phyloP scores from a whole-genome alignment of 306 rosid genomes.

The Begonia fuchsioides region DNA sequence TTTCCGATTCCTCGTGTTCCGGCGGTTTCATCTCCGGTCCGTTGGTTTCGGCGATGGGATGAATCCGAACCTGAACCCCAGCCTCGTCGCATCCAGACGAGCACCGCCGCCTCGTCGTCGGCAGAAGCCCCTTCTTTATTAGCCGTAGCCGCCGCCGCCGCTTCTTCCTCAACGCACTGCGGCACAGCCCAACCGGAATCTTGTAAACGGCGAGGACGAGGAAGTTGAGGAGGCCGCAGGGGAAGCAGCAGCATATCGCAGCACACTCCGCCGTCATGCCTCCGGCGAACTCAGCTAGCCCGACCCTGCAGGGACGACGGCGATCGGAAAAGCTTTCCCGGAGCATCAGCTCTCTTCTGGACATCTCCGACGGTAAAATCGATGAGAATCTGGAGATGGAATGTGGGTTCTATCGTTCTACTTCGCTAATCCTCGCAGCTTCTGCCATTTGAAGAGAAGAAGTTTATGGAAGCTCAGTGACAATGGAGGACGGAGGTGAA shows the following conservation, averaged over 20 bases:
- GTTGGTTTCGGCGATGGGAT: constrained; percentile 6
- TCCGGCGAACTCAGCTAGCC: constrained; percentile 58
- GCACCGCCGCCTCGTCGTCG: constrained; percentile 8
- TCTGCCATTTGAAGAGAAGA: too few species aligned
- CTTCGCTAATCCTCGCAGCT: too few species aligned
- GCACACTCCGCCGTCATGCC: constrained; percentile 77
- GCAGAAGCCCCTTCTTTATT: constrained; percentile 14
- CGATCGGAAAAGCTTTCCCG: constrained; percentile 7
- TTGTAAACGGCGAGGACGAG: constrained; percentile 47
- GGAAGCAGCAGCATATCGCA: constrained; percentile 68
- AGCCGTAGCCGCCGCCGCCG: constrained; percentile 15
- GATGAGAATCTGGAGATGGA: too few species aligned
- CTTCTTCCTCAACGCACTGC: constrained; percentile 19
- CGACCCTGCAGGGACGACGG: constrained; percentile 15
- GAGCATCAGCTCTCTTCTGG: neutral
- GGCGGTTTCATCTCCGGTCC: constrained; percentile 1
- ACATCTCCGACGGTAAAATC: too few species aligned
- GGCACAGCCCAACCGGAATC: constrained; percentile 54
- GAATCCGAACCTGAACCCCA: constrained; percentile 19
- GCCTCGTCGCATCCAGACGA: constrained; percentile 20
- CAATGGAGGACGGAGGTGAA: too few species aligned
- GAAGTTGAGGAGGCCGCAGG: constrained; percentile 33
- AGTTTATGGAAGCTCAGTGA: too few species aligned
- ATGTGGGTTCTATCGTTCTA: too few species aligned
- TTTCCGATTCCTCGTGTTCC: constrained; percentile 11